Evolutionary conservation across 2,329 filamentous ascomycete genomes (phyloP), one percentile per base, ranked within the genome.

Genomic region (Metarhizium guizhouense): DNA sequence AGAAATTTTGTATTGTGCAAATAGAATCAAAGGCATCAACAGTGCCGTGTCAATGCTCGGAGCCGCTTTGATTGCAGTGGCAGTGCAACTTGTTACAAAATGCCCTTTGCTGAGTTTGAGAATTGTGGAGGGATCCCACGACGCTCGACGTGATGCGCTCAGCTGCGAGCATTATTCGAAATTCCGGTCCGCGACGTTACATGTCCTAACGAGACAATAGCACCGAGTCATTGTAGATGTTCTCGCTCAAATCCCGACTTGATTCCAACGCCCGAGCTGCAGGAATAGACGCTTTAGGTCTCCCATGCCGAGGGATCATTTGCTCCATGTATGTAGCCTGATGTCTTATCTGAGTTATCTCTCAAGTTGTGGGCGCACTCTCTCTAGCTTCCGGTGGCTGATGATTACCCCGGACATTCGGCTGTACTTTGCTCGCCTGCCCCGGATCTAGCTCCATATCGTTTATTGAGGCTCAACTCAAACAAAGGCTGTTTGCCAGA

Each of bases 331-430:
- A 16, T 25, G 25, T 25, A 25, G 16, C 40, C n/a, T 16, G 40
- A 16, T 25, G 25, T 25, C 25, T 25, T 25, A 25, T 25, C 25
- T 25, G 25, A 25, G 25, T 25, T 25, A 43, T 16, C 40, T 16
- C 6, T 18, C 40, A 1, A 43, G 13, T 38, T 52, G n/a, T 36
- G 13, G 48, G 36, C 11, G 34, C 40, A 14, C 32, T 25, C 20
- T 47, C 30, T 42, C 7, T 32, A 47, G 47, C 47, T 51, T 45
- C 29, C 34, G 16, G 25, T 45, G 49, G 42, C 47, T 49, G 30
- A 38, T n/a, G n/a, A 47, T 43, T n/a, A 52, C 49, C 54, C 54
- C 54, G 54, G 54, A 52, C 50, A 52, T 45, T 55, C 42, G 54
- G 54, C 38, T 20, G 34, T 54, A 45, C 53, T 40, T 38, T 18